Conservation (phyloP, 371 early-diverging fungal species). For the Catenaria anguillulae region DNA sequence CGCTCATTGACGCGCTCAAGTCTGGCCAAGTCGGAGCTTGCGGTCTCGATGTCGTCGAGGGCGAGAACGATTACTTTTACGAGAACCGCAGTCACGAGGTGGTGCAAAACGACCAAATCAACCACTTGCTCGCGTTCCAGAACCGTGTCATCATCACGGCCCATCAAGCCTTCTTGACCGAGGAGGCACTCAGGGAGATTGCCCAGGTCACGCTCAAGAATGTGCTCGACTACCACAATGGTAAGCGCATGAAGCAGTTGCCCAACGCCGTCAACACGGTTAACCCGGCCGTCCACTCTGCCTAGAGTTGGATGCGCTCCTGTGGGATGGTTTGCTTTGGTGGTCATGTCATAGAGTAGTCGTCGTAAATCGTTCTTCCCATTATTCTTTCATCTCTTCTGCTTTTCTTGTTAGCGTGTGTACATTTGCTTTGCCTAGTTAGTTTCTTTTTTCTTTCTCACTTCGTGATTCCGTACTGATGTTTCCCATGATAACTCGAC, state of each 20-base stretch:
- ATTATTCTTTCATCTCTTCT: no score
- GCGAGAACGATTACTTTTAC: slow-evolving; percentile 13
- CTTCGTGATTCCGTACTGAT: no score
- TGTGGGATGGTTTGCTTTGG: no score
- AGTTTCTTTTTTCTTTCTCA: no score
- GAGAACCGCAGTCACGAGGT: background rate
- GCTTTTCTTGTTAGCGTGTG: no score
- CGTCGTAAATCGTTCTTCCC: no score
- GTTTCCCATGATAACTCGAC: no score
- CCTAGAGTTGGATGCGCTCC: no score
- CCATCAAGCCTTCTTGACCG: slow-evolving; percentile 11
- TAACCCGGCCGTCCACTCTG: background rate
- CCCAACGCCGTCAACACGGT: slow-evolving; percentile 1
- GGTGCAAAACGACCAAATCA: background rate
- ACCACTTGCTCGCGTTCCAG: slow-evolving; percentile 6
- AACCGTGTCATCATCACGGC: slow-evolving; percentile 10
- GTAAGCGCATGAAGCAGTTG: slow-evolving; percentile 2
- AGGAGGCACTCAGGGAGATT: slow-evolving; percentile 10
- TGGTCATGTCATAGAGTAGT: no score
- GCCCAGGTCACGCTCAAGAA: slow-evolving; percentile 6
- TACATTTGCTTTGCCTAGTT: no score
- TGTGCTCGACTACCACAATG: slow-evolving; percentile 8
- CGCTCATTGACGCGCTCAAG: slow-evolving; percentile 22
- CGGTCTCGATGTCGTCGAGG: slow-evolving; percentile 34
- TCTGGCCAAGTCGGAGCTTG: slow-evolving; percentile 20